phyloP scores from a whole-genome alignment of 1,139 yeast species.

The Ogataea hybrid region DNA sequence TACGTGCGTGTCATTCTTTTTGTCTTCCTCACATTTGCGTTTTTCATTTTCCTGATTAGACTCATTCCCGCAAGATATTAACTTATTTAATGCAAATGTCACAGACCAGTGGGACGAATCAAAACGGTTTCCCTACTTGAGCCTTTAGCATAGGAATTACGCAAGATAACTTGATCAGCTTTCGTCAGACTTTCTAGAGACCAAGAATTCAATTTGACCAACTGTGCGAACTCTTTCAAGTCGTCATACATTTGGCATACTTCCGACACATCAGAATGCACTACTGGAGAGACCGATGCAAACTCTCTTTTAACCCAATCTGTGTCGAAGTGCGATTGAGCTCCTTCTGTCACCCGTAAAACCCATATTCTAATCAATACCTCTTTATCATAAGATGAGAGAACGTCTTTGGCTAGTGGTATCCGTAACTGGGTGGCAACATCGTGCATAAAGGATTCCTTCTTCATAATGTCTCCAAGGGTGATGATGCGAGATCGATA shows the following conservation, averaged over 20 bases:
- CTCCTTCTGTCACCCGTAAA: conserved; percentile 33
- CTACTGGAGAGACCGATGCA: background rate
- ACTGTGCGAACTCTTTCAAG: background rate
- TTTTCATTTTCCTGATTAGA: conserved; percentile 28
- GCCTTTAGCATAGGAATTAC: conserved; percentile 29
- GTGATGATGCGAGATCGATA: conserved; percentile 42
- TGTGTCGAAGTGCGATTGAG: conserved; percentile 20
- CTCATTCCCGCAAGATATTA: conserved; percentile 30
- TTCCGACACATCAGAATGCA: background rate
- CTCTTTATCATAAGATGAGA: conserved; percentile 47
- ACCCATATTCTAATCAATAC: conserved; percentile 30
- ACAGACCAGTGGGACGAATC: conserved; percentile 19
- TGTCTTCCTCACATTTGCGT: conserved; percentile 24
- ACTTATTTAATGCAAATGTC: background rate
- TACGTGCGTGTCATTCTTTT: conserved; percentile 26
- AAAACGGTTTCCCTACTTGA: conserved; percentile 24
- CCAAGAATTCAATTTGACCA: background rate
- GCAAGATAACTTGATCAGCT: conserved; percentile 14
- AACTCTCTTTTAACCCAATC: background rate
- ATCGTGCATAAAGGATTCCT: conserved; percentile 44
- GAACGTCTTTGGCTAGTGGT: conserved; percentile 46
- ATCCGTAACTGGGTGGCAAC: conserved; percentile 54
- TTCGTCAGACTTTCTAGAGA: conserved; percentile 11
- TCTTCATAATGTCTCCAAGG: conserved; percentile 54
- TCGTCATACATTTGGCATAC: background rate